Evolutionary conservation across 2,329 filamentous ascomycete species (phyloP), one percentile per base, ranked within the genome.

Genomic region (Fusarium papillatum): DNA sequence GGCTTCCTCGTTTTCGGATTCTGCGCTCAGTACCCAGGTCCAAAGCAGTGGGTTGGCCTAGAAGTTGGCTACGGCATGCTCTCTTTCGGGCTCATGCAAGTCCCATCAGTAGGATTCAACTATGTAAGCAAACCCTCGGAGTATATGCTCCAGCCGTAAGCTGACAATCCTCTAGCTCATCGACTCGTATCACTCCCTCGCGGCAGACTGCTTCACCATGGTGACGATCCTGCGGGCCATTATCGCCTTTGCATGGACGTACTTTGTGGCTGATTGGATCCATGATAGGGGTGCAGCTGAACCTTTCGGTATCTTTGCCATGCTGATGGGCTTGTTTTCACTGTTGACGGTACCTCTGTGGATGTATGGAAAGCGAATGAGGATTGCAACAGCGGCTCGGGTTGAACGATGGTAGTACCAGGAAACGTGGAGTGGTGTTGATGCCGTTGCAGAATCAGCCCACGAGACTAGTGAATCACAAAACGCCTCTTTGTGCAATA

Each of bases 221-320:
- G 85, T 90, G 0, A 89, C 88, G 2, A 86, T 86, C 38, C 79
- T 87, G 19, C 83, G 88, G 5, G 84, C 87, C 14, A 79, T 89
- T 7, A 85, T 91, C 11, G 83, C 85, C 1, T 90, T 90, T 74
- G 85, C 87, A 0, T 91, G 88, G 88, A 88, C 87, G 0, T 90
- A 90, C 66, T 90, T 90, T 55, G 86, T 88, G 0, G 84, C 84
- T 4, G 81, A 85, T 6, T 91, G 88, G 89, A 83, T 89, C 1
- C 75, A 81, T 2, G 60, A 80, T 0, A 79, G 77, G 0, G 89
- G 89, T 1, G 75, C 85, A 2, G 84, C 88, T 0, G 80, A 88
- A 64, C 85, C 88, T 0, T 90, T 90, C 78, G 89, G 88, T 0
- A 85, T 90, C 5, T 74, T 75, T 50, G 69, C 69, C 9, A 26